Conservation (phyloP, 2,329 filamentous ascomycete genomes). For the Septoria linicola region DNA sequence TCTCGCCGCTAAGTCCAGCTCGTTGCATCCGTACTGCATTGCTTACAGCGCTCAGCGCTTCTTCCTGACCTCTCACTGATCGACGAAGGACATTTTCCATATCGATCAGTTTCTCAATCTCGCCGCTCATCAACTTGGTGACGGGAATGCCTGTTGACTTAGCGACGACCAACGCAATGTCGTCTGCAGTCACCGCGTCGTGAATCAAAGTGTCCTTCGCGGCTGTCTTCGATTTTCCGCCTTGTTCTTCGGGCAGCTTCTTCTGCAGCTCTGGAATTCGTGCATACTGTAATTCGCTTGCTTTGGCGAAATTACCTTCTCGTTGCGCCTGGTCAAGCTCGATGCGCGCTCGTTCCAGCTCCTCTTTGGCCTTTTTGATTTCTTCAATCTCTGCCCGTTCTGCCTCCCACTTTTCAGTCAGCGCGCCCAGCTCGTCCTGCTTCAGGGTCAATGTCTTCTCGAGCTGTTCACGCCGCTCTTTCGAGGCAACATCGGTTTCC, state of each 20-base stretch:
- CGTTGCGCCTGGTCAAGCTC: constrained; percentile 87
- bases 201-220: constrained; percentile 67
- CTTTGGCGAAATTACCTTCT: constrained; percentile 81
- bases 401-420: constrained; percentile 86
- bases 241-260: constrained; percentile 73
- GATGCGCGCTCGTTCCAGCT: constrained; percentile 80
- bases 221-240: constrained; percentile 43
- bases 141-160: constrained; percentile 90
- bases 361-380: constrained; percentile 82
- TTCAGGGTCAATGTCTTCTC: constrained; percentile 73
- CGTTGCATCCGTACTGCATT: constrained; percentile 93
- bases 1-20: constrained; percentile 86
- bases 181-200: constrained; percentile 91
- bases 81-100: constrained; percentile 90
- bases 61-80: constrained; percentile 87
- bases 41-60: constrained; percentile 85
- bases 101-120: constrained; percentile 89
- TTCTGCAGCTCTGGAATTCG: constrained; percentile 78
- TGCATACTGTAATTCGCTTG: constrained; percentile 87
- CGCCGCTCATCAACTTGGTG: constrained; percentile 85
- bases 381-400: constrained; percentile 81
- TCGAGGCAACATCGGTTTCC: constrained; percentile 85
- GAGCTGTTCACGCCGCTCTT: constrained; percentile 82
- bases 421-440: constrained; percentile 69
- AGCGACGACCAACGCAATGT: constrained; percentile 90